phyloP scores from a whole-genome alignment of 2,329 filamentous ascomycete genomes.

The Acarospora socialis region DNA sequence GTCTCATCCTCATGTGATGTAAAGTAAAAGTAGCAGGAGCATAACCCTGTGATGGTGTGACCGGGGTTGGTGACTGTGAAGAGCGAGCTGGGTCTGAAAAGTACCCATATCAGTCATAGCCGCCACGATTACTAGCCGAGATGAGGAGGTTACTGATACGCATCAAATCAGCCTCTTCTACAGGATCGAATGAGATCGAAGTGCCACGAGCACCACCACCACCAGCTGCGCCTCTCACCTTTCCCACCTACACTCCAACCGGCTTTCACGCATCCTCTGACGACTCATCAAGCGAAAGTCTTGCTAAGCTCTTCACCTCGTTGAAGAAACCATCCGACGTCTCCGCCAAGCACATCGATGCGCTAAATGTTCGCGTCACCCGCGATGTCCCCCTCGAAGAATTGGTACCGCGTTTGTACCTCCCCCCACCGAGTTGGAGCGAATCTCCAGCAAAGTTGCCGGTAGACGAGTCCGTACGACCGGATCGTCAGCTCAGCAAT shows the following conservation, averaged over 20 bases:
- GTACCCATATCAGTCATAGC: too few relatives aligned
- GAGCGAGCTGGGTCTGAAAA: too few relatives aligned
- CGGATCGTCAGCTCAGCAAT: conserved; percentile 29
- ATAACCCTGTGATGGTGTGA: too few relatives aligned
- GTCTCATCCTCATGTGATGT: too few relatives aligned
- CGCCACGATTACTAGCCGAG: too few relatives aligned
- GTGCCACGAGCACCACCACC: conserved; percentile 35
- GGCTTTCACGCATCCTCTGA: conserved; percentile 22
- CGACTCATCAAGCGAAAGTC: conserved; percentile 24
- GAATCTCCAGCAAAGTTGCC: conserved; percentile 19
- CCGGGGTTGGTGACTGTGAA: too few relatives aligned
- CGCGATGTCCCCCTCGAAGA: conserved; percentile 22
- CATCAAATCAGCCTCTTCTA: too few relatives aligned
- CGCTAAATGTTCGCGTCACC: conserved; percentile 28
- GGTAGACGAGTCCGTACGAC: conserved; percentile 16
- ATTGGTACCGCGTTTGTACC: conserved; percentile 24
- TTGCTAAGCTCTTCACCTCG: conserved; percentile 31
- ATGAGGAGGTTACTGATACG: too few relatives aligned
- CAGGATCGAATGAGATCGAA: too few relatives aligned
- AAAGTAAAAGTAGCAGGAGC: too few relatives aligned
- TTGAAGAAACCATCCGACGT: conserved; percentile 29
- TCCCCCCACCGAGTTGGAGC: conserved; percentile 27
- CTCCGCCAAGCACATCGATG: conserved; percentile 23
- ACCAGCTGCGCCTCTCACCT: conserved; percentile 36
- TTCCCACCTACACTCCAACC: conserved; percentile 33